Conservation (phyloP, 1,139 yeast species). For the Pichia inconspicua region DNA sequence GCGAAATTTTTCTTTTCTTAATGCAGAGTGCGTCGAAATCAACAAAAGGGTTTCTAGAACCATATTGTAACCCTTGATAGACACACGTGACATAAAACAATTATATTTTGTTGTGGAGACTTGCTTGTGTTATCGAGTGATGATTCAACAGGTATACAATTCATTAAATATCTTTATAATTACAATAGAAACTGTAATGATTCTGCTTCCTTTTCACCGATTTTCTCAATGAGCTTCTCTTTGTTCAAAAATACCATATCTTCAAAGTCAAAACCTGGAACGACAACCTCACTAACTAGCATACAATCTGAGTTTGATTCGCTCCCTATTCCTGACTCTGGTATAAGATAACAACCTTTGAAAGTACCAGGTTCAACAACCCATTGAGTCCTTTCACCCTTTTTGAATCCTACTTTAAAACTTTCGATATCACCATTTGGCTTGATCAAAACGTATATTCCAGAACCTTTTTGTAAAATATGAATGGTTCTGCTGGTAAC, state of each 20-base stretch:
- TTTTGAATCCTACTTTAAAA: constrained; percentile 39
- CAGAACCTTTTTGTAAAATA: constrained; percentile 41
- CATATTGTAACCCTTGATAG: neutral
- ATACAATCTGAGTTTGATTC: constrained; percentile 32
- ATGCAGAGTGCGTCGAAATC: no score
- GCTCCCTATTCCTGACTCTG: constrained; percentile 18
- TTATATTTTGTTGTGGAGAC: no score
- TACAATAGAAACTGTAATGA: constrained; percentile 27
- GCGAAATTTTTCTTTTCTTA: neutral
- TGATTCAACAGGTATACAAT: no score
- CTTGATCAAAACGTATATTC: constrained; percentile 40
- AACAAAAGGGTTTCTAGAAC: no score
- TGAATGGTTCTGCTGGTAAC: constrained; percentile 39
- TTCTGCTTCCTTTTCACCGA: constrained; percentile 31
- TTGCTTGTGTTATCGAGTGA: no score
- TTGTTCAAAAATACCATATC: constrained; percentile 38
- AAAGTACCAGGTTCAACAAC: constrained; percentile 49
- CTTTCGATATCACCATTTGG: constrained; percentile 39
- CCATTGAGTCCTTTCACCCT: constrained; percentile 45
- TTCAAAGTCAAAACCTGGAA: constrained; percentile 46
- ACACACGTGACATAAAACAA: no score
- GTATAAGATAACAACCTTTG: constrained; percentile 40
- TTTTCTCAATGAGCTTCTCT: constrained; percentile 26
- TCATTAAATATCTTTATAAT: no score
- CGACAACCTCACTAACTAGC: constrained; percentile 45